Conservation (phyloP, 495 filamentous ascomycete genomes). For the Gamarada debralockiae region DNA sequence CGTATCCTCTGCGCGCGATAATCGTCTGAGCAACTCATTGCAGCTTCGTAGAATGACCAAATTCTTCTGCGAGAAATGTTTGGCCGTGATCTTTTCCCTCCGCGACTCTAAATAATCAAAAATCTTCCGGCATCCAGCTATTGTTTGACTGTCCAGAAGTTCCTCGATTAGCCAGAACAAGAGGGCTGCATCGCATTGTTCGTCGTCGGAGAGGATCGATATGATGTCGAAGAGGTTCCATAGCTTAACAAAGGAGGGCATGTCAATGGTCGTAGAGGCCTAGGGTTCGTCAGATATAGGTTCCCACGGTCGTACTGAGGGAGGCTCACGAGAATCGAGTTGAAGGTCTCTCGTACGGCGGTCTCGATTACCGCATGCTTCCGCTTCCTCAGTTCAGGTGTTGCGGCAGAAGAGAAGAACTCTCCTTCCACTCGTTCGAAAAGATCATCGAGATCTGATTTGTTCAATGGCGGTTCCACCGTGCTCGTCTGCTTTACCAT, state of each 20-base stretch:
- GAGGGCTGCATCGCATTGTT: constrained; percentile 79
- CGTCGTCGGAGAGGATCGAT: constrained; percentile 77
- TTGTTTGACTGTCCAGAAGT: constrained; percentile 91
- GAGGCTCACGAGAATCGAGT: constrained; percentile 62
- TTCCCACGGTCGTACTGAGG: constrained; percentile 12
- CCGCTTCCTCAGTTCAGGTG: constrained; percentile 30
- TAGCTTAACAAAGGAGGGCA: constrained; percentile 70
- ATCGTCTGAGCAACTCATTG: constrained; percentile 87
- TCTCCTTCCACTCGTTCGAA: constrained; percentile 19
- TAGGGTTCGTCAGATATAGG: constrained; percentile 34
- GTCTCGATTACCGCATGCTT: constrained; percentile 69
- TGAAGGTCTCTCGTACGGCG: constrained; percentile 74
- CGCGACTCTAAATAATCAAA: constrained; percentile 95
- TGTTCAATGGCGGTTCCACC: constrained; percentile 76
- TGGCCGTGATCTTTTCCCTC: constrained; percentile 78
- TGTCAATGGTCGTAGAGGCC: constrained; percentile 67
- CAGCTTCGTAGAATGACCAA: constrained; percentile 85
- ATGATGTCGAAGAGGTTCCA: constrained; percentile 94
- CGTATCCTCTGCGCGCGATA: constrained; percentile 92
- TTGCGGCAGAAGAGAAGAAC: constrained; percentile 2
- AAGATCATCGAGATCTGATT: constrained; percentile 51
- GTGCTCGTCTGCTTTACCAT: constrained; percentile 58
- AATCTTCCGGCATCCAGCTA: constrained; percentile 80
- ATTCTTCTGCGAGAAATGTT: constrained; percentile 80
- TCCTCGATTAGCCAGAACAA: constrained; percentile 92